These are phyloP conservation scores for Dorcoceras hygrometricum DNA, from an alignment of 257 asterid genomes.

Conservation along the genomic window DNA sequence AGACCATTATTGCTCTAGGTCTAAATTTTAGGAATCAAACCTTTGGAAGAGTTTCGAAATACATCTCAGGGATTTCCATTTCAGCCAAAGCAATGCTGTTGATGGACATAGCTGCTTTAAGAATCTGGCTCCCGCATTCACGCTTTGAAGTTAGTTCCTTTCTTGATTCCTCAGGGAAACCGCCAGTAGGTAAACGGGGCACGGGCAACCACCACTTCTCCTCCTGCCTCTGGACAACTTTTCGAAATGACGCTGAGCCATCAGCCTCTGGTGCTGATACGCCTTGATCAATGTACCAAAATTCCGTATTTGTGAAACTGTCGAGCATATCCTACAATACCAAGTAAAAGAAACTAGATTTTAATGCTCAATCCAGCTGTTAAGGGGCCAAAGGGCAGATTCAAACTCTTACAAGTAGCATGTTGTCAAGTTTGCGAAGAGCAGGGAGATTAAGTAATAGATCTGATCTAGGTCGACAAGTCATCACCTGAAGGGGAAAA, in stretches of 20 bases:
- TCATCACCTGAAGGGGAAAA: slow-evolving; percentile 64
- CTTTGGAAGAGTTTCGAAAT: slow-evolving; percentile 88
- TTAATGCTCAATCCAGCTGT: neutral
- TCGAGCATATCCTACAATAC: slow-evolving; percentile 58
- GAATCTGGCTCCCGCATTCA: slow-evolving; percentile 82
- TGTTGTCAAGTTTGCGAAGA: slow-evolving; percentile 83
- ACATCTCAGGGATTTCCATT: slow-evolving; percentile 90
- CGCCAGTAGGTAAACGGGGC: too few relatives aligned
- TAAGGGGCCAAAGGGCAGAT: neutral
- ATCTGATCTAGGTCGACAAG: slow-evolving; percentile 76
- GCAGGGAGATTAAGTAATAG: slow-evolving; percentile 82
- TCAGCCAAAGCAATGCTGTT: slow-evolving; percentile 70
- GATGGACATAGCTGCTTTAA: slow-evolving; percentile 85
- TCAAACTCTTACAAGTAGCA: slow-evolving; percentile 68
- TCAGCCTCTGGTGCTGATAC: slow-evolving; percentile 57
- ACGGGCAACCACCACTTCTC: neutral
- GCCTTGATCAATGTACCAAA: slow-evolving; percentile 59
- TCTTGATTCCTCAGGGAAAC: slow-evolving; percentile 1
- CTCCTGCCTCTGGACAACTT: slow-evolving; percentile 32
- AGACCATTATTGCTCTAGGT: slow-evolving; percentile 42
- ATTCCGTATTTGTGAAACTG: slow-evolving; percentile 61
- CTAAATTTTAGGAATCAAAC: slow-evolving; percentile 40
- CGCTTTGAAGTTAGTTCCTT: slow-evolving; percentile 51
- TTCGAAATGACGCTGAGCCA: slow-evolving; percentile 67
- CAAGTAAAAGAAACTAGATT: neutral